A percentile compares a stretch with the other conserved stretches of the same genome.
phyloP scores from a whole-genome alignment of 768 basidiomycete genomes.

The Leccinum aurantiacum region DNA sequence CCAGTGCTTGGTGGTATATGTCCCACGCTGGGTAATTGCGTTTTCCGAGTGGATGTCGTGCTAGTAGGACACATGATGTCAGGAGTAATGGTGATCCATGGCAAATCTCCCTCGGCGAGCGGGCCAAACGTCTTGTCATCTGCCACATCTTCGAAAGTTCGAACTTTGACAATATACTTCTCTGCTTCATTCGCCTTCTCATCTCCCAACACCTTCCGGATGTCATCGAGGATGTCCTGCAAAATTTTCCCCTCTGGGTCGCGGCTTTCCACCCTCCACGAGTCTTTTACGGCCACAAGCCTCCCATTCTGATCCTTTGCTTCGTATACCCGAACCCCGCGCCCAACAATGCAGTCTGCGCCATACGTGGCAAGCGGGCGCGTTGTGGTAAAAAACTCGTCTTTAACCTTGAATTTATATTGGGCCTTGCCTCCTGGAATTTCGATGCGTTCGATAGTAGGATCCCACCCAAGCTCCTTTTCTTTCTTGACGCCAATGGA shows the following conservation, averaged over 20 bases:
- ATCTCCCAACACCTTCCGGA: neutral
- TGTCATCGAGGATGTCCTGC: neutral
- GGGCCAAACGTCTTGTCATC: too few species aligned
- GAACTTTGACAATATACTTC: neutral
- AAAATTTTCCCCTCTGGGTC: neutral
- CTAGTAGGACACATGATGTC: too few species aligned
- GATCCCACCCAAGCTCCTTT: slow-evolving; percentile 11
- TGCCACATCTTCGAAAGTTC: neutral
- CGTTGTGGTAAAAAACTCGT: neutral
- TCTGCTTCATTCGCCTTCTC: neutral
- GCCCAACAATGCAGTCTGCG: slow-evolving; percentile 1
- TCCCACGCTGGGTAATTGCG: too few species aligned
- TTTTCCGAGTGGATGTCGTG: too few species aligned
- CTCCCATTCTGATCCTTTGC: neutral
- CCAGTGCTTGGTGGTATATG: too few species aligned
- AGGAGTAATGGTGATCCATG: too few species aligned
- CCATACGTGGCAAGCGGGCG: neutral
- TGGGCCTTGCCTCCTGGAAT: neutral
- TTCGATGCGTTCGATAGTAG: neutral
- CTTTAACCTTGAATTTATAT: slow-evolving; percentile 2
- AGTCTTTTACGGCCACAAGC: slow-evolving; percentile 1
- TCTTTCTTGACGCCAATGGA: too few species aligned
- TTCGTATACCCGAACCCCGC: slow-evolving; percentile 4
- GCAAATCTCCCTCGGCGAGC: too few species aligned
- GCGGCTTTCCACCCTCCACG: slow-evolving; percentile 1